Conservation (phyloP, 1,139 yeast species). For the Debaryomyces singareniensis region DNA sequence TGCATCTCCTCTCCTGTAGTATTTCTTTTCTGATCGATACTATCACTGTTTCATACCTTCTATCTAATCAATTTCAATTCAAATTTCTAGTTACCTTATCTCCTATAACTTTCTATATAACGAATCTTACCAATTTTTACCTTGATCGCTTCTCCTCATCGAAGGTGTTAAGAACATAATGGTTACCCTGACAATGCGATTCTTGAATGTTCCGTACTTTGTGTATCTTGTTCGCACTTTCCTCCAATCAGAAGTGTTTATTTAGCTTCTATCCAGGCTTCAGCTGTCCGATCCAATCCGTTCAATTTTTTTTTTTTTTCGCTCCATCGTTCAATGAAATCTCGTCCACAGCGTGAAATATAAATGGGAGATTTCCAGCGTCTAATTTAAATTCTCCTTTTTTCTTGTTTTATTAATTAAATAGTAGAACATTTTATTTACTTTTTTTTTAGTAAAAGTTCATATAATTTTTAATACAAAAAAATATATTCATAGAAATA, state of each 20-base stretch:
- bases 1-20: too few relatives aligned
- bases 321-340: constrained; percentile 2
- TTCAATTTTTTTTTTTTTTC: constrained; percentile 2
- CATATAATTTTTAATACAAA: constrained; percentile 4
- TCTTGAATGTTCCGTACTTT: not conserved
- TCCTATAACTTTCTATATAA: too few relatives aligned
- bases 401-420: constrained; percentile 5
- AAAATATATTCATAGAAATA: constrained; percentile 2
- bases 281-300: constrained; percentile 4
- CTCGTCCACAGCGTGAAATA: constrained; percentile 3
- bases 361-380: constrained; percentile 5
- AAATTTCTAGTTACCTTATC: too few relatives aligned
- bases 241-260: not conserved
- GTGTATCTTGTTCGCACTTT: not conserved
- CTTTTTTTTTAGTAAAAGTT: constrained; percentile 8
- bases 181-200: constrained; percentile 4
- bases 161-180: not conserved
- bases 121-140: not conserved
- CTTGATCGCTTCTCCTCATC: not conserved
- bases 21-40: too few relatives aligned
- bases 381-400: constrained; percentile 5
- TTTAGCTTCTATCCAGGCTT: not conserved
- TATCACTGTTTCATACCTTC: too few relatives aligned
- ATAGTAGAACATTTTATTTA: not conserved
- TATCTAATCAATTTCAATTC: too few relatives aligned